Percentiles rank a stretch among this genome's conserved stretches.
These are phyloP conservation scores for Phytophthora palmivora DNA, from an alignment of 352 stramenopile genomes.

Conservation along the genomic window DNA sequence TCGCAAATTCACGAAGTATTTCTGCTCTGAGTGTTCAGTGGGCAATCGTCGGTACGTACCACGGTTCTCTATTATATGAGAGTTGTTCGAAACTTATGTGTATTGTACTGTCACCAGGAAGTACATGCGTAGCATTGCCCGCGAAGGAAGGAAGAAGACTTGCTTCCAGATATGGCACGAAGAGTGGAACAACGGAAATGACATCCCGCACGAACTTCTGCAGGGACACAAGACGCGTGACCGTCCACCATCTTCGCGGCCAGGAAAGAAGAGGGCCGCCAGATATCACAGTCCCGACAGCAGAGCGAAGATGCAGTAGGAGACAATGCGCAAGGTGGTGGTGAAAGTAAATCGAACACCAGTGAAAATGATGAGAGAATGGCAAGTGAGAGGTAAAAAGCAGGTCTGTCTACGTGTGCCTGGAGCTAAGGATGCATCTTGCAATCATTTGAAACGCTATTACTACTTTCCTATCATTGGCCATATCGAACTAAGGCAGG, in stretches of 20 bases:
- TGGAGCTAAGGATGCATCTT: background rate
- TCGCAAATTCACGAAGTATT: too few relatives aligned
- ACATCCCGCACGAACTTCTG: background rate
- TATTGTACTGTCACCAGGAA: too few relatives aligned
- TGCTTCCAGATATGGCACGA: too few relatives aligned
- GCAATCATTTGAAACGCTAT: slow-evolving; percentile 1
- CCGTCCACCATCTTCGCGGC: background rate
- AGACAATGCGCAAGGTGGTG: background rate
- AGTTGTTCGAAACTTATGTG: too few relatives aligned
- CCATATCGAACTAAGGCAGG: background rate
- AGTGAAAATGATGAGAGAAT: background rate
- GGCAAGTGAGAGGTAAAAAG: background rate
- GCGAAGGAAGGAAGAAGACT: too few relatives aligned
- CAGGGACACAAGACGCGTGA: background rate
- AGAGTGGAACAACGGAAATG: background rate
- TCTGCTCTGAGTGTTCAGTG: too few relatives aligned
- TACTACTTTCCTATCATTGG: slow-evolving; percentile 5
- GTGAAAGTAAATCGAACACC: background rate
- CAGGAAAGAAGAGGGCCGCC: background rate
- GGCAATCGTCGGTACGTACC: too few relatives aligned
- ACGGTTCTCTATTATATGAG: too few relatives aligned
- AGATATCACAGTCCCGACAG: background rate
- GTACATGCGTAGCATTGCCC: too few relatives aligned
- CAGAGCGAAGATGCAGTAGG: slow-evolving; percentile 1
- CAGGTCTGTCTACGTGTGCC: background rate